phyloP scores from a whole-genome alignment of 768 basidiomycete genomes.

The Trametes cinnabarina region DNA sequence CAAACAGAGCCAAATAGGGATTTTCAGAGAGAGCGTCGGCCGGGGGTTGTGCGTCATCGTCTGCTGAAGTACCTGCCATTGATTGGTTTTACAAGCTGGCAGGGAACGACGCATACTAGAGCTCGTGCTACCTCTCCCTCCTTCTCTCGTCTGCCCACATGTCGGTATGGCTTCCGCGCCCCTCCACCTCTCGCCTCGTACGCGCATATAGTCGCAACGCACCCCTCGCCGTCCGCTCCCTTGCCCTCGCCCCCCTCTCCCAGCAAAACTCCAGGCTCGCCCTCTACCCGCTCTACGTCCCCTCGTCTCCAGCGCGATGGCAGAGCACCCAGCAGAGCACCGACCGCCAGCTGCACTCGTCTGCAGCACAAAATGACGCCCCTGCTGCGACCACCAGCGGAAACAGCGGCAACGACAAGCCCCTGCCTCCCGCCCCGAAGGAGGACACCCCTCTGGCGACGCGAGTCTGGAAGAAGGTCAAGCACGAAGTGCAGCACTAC shows the following conservation, averaged over 20 bases:
- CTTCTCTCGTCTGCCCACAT: too few species aligned
- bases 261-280: constrained; percentile 3
- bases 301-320: background rate
- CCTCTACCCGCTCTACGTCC: background rate
- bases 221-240: constrained; percentile 15
- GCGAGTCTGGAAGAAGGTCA: constrained; percentile 87
- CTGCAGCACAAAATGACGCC: constrained; percentile 18
- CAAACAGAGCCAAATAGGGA: constrained; percentile 13
- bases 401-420: constrained; percentile 41
- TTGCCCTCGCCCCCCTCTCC: constrained; percentile 23
- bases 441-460: constrained; percentile 48
- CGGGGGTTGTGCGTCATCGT: constrained; percentile 21
- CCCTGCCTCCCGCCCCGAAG: constrained; percentile 41
- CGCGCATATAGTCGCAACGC: constrained; percentile 35
- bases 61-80: too few species aligned
- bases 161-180: constrained; percentile 77
- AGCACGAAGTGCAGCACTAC: constrained; percentile 94
- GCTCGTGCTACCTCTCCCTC: background rate
- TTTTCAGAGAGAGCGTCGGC: background rate
- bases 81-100: background rate
- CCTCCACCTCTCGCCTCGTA: constrained; percentile 42
- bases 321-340: constrained; percentile 5
- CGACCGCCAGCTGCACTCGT: constrained; percentile 13
- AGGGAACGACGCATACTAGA: background rate
- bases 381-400: constrained; percentile 15